Conservation (phyloP, 257 asterid species). For the Verbascum thapsus region DNA sequence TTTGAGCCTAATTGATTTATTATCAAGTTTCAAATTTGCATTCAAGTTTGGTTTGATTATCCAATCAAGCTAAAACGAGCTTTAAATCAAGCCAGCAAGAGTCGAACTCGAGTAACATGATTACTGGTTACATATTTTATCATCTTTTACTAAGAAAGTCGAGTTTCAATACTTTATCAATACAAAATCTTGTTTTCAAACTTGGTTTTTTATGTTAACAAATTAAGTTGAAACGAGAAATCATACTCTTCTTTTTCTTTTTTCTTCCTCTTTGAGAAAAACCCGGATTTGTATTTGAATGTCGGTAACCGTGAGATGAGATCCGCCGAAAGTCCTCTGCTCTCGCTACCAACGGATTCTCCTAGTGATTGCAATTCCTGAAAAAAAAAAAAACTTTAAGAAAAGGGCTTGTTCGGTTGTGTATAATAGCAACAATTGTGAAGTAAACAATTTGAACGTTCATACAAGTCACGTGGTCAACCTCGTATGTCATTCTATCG, state of each 20-base stretch:
- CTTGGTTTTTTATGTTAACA: no score
- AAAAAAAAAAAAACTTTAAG: slow-evolving; percentile 20
- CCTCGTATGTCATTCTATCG: slow-evolving; percentile 68
- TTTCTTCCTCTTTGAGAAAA: slow-evolving; percentile 50
- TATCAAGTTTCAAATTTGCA: no score
- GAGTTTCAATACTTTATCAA: no score
- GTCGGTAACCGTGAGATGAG: slow-evolving; percentile 72
- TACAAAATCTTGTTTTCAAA: no score
- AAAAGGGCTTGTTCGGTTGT: background rate
- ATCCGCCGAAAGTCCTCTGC: slow-evolving; percentile 73
- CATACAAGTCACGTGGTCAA: slow-evolving; percentile 26
- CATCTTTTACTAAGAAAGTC: no score
- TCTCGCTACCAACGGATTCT: slow-evolving; percentile 72
- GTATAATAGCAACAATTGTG: background rate
- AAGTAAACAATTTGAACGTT: slow-evolving; percentile 15
- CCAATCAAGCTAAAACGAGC: no score
- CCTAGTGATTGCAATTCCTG: slow-evolving; percentile 85
- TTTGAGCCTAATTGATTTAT: no score
- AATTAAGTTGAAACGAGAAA: background rate
- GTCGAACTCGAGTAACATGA: no score
- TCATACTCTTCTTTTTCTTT: slow-evolving; percentile 49
- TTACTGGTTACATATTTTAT: no score
- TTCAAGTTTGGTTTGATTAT: no score
- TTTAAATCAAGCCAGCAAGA: no score
- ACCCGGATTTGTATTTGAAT: slow-evolving; percentile 67